A percentile compares a stretch with the other conserved stretches of the same genome.
phyloP scores from a whole-genome alignment of 1,139 yeast species.

The Petasospora fabianii region DNA sequence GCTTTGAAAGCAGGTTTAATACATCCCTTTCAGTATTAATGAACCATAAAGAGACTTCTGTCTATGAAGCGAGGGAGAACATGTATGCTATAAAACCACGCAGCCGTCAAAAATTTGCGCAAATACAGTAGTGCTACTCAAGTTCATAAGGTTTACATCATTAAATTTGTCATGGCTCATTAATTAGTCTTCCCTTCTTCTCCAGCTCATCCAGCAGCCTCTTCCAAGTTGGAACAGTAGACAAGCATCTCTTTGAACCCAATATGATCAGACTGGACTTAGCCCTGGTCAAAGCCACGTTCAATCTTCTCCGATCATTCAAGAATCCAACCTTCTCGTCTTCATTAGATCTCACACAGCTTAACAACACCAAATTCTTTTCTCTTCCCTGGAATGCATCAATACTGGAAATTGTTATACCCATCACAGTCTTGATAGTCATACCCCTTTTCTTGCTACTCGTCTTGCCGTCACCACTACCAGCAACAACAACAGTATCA shows the following conservation, averaged over 20 bases:
- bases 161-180: too few species aligned
- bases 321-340: conserved; percentile 53
- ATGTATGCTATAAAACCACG: too few species aligned
- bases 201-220: neutral
- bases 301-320: conserved; percentile 51
- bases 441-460: conserved; percentile 36
- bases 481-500: conserved; percentile 39
- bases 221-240: neutral
- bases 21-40: too few species aligned
- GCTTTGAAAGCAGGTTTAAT: too few species aligned
- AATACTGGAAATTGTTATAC: conserved; percentile 60
- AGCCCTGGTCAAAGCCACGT: conserved; percentile 63
- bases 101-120: too few species aligned
- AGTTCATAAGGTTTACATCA: too few species aligned
- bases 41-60: too few species aligned
- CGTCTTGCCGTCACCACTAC: too few species aligned
- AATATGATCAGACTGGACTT: conserved; percentile 50
- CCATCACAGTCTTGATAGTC: conserved; percentile 58
- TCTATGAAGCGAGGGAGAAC: too few species aligned
- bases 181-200: neutral
- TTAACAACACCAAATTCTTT: conserved; percentile 52
- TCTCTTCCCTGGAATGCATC: conserved; percentile 69
- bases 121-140: too few species aligned
- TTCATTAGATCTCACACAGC: conserved; percentile 55
- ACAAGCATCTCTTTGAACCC: conserved; percentile 8